Evolutionary conservation across 345 rosid genomes (phyloP).

Genomic region (Arabidopsis thaliana): TAIR10.1 NC_003071.7:19456501-19457000

Average conservation of each 20-base stretch:
- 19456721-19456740: slow-evolving; percentile 2
- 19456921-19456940: slow-evolving; percentile 52
- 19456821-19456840: slow-evolving; percentile 79
- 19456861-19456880: slow-evolving; percentile 74
- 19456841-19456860: slow-evolving; percentile 72
- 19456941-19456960: slow-evolving; percentile 63
- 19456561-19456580: slow-evolving; percentile 84
- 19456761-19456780: slow-evolving; percentile 9
- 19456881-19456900: slow-evolving; percentile 73
- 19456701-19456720: not conserved
- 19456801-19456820: slow-evolving; percentile 75
- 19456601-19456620: slow-evolving; percentile 24
- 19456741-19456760: slow-evolving; percentile 21
- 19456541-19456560: slow-evolving; percentile 75
- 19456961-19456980: slow-evolving; percentile 55
- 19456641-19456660: not conserved
- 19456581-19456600: slow-evolving; percentile 36
- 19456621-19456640: slow-evolving; percentile 2
- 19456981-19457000: slow-evolving; percentile 18
- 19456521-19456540: slow-evolving; percentile 74
- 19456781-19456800: slow-evolving; percentile 73
- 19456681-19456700: not conserved
- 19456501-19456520: slow-evolving; percentile 64
- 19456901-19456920: slow-evolving; percentile 56
- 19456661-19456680: not conserved